These are phyloP conservation scores for Cicer arietinum DNA, from an alignment of 306 rosid species.

Conservation along the genomic window DNA sequence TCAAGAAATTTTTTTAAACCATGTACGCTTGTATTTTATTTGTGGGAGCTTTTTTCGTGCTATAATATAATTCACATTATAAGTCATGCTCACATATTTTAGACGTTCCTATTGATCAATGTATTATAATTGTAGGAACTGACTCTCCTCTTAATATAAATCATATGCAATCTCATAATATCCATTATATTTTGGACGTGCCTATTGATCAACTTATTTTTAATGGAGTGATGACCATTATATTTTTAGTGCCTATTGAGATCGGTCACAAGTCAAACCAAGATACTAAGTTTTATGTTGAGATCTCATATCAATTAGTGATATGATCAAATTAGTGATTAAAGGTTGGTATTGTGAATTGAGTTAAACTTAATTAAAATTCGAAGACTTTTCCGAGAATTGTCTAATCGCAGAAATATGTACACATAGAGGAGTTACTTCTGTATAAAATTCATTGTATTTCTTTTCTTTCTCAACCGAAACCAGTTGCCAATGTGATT, in stretches of 20 bases:
- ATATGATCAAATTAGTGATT: neutral
- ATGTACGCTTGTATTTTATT: neutral
- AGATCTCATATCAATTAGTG: neutral
- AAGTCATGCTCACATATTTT: neutral
- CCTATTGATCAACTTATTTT: neutral
- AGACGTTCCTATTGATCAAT: neutral
- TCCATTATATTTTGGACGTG: neutral
- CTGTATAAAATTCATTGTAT: neutral
- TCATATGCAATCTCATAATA: neutral
- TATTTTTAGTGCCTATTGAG: neutral
- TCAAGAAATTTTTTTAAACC: neutral
- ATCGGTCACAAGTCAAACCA: neutral
- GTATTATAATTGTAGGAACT: conserved; percentile 13
- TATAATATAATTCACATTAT: neutral
- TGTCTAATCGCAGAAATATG: neutral
- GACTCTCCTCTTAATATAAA: neutral
- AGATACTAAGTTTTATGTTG: neutral
- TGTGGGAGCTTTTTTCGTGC: neutral
- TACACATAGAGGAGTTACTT: neutral
- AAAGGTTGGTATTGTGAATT: neutral
- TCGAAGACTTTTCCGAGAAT: neutral
- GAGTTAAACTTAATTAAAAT: neutral
- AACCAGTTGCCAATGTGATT: neutral
- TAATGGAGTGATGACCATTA: neutral
- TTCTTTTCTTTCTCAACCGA: neutral